Percentiles rank a stretch among this genome's conserved stretches.
Conservation (phyloP, 306 rosid species). For the Prunus armeniaca region DNA sequence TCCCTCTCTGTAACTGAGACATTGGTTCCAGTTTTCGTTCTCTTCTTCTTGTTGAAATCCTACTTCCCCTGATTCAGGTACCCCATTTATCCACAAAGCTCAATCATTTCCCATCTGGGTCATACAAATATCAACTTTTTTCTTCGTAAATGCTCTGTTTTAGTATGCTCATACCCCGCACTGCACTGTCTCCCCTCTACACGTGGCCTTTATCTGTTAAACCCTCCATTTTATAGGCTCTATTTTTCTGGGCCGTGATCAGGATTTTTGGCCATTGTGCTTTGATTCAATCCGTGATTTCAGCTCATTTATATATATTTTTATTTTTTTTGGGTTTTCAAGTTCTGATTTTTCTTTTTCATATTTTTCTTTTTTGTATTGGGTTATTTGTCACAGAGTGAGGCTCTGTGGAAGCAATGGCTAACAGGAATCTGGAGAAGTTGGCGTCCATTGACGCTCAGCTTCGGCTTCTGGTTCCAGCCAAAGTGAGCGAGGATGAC, state of each 20-base stretch:
- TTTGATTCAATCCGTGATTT: constrained; percentile 35
- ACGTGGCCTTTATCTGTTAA: constrained; percentile 27
- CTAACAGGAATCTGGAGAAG: constrained; percentile 75
- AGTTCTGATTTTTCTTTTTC: constrained; percentile 3
- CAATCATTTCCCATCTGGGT: constrained; percentile 13
- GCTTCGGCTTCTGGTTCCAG: constrained; percentile 78
- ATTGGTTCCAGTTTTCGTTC: constrained; percentile 11
- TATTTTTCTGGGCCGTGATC: constrained; percentile 10
- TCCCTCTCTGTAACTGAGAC: constrained; percentile 2
- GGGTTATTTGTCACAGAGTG: constrained; percentile 32
- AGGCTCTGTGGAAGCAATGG: constrained; percentile 41
- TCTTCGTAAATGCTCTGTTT: constrained; percentile 4
- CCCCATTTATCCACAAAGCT: constrained; percentile 12
- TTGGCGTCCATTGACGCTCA: constrained; percentile 97
- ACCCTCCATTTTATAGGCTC: constrained; percentile 10
- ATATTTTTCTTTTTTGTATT: not conserved
- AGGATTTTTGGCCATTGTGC: constrained; percentile 15
- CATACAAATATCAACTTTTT: constrained; percentile 12
- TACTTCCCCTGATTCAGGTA: constrained; percentile 45
- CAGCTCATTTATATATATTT: not conserved
- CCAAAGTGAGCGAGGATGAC: constrained; percentile 93
- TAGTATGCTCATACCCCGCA: too few species aligned
- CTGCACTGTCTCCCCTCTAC: not conserved
- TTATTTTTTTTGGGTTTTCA: constrained; percentile 10
- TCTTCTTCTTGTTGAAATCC: constrained; percentile 15